phyloP scores from a whole-genome alignment of 345 rosid species.

The Eutrema yunnanense region DNA sequence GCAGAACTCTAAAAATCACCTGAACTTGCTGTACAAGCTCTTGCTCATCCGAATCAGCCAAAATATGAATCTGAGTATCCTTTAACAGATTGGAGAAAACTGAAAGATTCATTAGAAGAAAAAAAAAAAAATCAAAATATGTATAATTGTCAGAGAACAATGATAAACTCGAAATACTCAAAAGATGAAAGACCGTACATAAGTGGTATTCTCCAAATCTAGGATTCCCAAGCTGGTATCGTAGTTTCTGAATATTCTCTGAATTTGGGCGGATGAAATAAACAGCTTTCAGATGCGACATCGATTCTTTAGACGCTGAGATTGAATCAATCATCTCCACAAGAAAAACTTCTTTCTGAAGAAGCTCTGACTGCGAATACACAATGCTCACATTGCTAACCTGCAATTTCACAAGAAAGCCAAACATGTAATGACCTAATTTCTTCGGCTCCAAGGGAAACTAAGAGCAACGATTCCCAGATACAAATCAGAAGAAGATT shows the following conservation, averaged over 20 bases:
- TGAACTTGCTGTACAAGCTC: conserved; percentile 96
- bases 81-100: conserved; percentile 96
- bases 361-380: conserved; percentile 92
- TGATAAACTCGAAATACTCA: neutral
- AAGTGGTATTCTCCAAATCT: conserved; percentile 91
- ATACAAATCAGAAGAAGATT: neutral
- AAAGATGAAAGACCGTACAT: conserved; percentile 39
- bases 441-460: neutral
- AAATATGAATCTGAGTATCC: conserved; percentile 93
- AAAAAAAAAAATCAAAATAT: neutral
- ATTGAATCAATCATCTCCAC: conserved; percentile 91
- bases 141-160: neutral
- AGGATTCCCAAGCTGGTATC: conserved; percentile 74
- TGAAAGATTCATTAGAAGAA: conserved; percentile 28
- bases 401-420: conserved; percentile 33
- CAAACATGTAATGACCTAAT: neutral
- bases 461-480: neutral
- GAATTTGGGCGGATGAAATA: conserved; percentile 84
- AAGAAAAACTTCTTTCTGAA: conserved; percentile 88
- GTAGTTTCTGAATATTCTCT: conserved; percentile 77
- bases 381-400: conserved; percentile 86
- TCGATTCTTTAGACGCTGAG: conserved; percentile 70
- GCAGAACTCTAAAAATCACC: conserved; percentile 34
- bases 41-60: conserved; percentile 98
- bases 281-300: conserved; percentile 94